Conservation (phyloP, 306 rosid genomes). For the Fagus sylvatica region DNA sequence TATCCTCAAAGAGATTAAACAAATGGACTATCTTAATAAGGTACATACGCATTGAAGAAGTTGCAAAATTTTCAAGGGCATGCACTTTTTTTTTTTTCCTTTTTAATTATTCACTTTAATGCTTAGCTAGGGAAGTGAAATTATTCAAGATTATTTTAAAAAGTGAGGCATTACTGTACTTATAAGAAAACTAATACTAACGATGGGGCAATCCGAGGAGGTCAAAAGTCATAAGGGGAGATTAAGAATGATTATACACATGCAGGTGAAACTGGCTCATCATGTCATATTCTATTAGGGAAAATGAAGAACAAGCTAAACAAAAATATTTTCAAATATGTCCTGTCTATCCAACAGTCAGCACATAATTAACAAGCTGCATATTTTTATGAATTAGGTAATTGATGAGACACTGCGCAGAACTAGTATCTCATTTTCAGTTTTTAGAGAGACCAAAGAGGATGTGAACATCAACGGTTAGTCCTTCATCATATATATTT, state of each 20-base stretch:
- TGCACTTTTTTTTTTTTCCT: no score
- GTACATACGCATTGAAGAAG: slow-evolving; percentile 19
- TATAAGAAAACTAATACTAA: neutral
- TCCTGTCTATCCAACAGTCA: neutral
- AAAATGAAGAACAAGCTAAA: neutral
- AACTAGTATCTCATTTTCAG: slow-evolving; percentile 50
- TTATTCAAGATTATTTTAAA: no score
- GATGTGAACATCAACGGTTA: slow-evolving; percentile 57
- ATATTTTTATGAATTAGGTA: slow-evolving; percentile 33
- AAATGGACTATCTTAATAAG: slow-evolving; percentile 65
- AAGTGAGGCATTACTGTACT: no score
- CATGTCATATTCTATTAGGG: no score
- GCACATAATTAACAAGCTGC: neutral
- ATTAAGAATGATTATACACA: no score
- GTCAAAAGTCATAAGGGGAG: no score
- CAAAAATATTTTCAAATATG: neutral
- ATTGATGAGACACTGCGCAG: slow-evolving; percentile 61
- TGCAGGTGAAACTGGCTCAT: no score
- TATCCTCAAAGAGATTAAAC: slow-evolving; percentile 46
- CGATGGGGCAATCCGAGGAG: no score
- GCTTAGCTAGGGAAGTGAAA: no score
- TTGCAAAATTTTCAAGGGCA: no score
- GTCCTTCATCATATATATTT: slow-evolving; percentile 4
- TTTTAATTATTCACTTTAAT: no score
- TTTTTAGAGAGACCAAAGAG: slow-evolving; percentile 53